Percentiles rank a stretch among this genome's conserved stretches.
Evolutionary conservation across 1,284 basidiomycete species (phyloP).

Genomic region (Ganoderma lingzhi): DNA sequence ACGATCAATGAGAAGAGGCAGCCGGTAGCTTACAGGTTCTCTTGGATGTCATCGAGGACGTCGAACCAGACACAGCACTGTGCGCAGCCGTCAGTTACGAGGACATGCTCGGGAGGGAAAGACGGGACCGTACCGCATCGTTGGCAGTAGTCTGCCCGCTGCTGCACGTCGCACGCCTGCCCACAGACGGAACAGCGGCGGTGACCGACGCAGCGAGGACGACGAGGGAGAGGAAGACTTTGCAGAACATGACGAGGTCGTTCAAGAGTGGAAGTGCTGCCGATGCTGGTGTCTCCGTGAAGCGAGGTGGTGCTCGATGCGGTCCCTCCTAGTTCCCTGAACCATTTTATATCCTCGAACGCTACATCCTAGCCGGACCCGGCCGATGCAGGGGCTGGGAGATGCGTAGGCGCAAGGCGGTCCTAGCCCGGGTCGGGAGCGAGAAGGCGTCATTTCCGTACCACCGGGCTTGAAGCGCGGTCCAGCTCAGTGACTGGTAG

Average conservation of each 20-base stretch:
- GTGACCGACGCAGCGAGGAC: constrained; percentile 13
- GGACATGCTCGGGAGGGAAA: not conserved
- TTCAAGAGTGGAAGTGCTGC: not conserved
- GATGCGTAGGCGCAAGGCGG: not conserved
- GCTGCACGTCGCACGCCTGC: constrained; percentile 18
- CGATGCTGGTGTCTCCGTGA: not conserved
- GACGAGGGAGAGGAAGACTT: constrained; percentile 17
- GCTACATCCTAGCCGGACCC: too few species aligned
- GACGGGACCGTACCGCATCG: constrained; percentile 13
- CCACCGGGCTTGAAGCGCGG: not conserved
- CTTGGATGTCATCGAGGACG: constrained; percentile 36
- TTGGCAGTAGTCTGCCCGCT: constrained; percentile 18
- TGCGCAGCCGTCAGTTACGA: not conserved
- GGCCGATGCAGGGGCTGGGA: not conserved
- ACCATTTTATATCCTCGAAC: not conserved
- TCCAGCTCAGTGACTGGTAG: not conserved
- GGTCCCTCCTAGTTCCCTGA: not conserved
- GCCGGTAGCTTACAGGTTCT: constrained; percentile 27
- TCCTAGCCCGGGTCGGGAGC: constrained; percentile 1
- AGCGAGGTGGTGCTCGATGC: not conserved
- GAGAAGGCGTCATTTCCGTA: not conserved
- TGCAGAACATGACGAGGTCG: constrained; percentile 18
- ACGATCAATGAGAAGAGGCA: not conserved
- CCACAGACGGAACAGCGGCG: constrained; percentile 12
- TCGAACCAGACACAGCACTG: constrained; percentile 40